A percentile compares a stretch with the other conserved stretches of the same genome.
Evolutionary conservation across 1,139 yeast genomes (phyloP).

Genomic region (Pichia sp.): DNA sequence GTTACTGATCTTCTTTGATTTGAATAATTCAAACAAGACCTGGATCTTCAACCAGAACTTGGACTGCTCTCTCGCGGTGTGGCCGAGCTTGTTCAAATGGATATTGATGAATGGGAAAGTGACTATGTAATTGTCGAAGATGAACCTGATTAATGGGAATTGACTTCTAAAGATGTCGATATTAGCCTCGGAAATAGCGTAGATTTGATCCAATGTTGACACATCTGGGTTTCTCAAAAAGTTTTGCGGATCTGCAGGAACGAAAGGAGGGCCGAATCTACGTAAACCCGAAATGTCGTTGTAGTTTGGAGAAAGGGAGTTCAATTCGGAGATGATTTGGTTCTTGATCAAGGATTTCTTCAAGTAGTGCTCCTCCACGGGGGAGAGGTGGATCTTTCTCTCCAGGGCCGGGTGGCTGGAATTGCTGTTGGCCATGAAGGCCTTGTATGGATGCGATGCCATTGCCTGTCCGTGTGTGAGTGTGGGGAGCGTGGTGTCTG

Average conservation of each 20-base stretch:
- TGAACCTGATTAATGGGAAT: slow-evolving; percentile 68
- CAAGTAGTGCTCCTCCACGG: slow-evolving; percentile 74
- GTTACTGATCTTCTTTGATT: slow-evolving; percentile 64
- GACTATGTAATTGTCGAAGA: slow-evolving; percentile 58
- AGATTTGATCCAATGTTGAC: slow-evolving; percentile 16
- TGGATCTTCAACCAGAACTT: slow-evolving; percentile 84
- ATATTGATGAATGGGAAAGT: slow-evolving; percentile 72
- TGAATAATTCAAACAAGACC: slow-evolving; percentile 75
- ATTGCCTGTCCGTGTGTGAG: not conserved
- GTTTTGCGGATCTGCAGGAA: slow-evolving; percentile 34
- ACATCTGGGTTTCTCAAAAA: slow-evolving; percentile 15
- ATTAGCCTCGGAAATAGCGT: slow-evolving; percentile 19
- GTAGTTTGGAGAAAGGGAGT: slow-evolving; percentile 39
- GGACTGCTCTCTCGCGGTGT: slow-evolving; percentile 29
- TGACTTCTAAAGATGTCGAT: slow-evolving; percentile 30
- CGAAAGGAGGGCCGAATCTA: slow-evolving; percentile 74
- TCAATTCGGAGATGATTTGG: slow-evolving; percentile 62
- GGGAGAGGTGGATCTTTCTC: slow-evolving; percentile 11
- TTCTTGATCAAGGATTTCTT: slow-evolving; percentile 73
- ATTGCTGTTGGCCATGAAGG: slow-evolving; percentile 4
- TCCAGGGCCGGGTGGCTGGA: not conserved
- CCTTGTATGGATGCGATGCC: slow-evolving; percentile 14
- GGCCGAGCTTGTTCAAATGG: slow-evolving; percentile 30
- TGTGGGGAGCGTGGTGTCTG: no score
- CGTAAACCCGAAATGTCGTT: slow-evolving; percentile 60